phyloP scores from a whole-genome alignment of 1,139 yeast species.

The Insectozyma bohioensis region DNA sequence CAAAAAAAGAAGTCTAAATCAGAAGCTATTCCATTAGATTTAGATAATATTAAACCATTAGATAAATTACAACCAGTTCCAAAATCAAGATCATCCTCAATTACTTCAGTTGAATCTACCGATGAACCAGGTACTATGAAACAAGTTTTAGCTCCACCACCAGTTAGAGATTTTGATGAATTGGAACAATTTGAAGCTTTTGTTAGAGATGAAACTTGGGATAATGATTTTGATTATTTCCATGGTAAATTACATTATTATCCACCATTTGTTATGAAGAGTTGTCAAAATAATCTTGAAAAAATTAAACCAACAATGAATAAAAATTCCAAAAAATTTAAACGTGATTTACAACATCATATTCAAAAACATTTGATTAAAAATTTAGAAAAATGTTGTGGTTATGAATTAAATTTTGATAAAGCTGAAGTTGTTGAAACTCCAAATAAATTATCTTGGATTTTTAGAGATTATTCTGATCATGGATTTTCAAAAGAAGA shows the following conservation, averaged over 20 bases:
- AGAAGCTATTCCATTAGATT: slow-evolving; percentile 24
- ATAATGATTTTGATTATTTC: slow-evolving; percentile 67
- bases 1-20: slow-evolving; percentile 15
- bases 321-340: slow-evolving; percentile 69
- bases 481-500: slow-evolving; percentile 55
- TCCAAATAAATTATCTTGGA: slow-evolving; percentile 48
- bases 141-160: slow-evolving; percentile 39
- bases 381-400: slow-evolving; percentile 64
- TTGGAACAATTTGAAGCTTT: slow-evolving; percentile 61
- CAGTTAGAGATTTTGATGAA: slow-evolving; percentile 58
- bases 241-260: slow-evolving; percentile 66
- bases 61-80: slow-evolving; percentile 43
- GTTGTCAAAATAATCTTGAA: slow-evolving; percentile 68
- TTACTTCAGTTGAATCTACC: slow-evolving; percentile 34
- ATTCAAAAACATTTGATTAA: slow-evolving; percentile 67
- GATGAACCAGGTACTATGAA: slow-evolving; percentile 28
- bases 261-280: slow-evolving; percentile 72
- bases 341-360: slow-evolving; percentile 74
- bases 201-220: slow-evolving; percentile 73
- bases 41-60: slow-evolving; percentile 40
- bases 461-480: slow-evolving; percentile 49
- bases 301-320: slow-evolving; percentile 73
- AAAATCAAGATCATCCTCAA: slow-evolving; percentile 31
- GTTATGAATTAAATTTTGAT: slow-evolving; percentile 53
- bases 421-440: slow-evolving; percentile 52